Conservation (phyloP, 2,329 filamentous ascomycete species). For the Ascochyta pisi region DNA sequence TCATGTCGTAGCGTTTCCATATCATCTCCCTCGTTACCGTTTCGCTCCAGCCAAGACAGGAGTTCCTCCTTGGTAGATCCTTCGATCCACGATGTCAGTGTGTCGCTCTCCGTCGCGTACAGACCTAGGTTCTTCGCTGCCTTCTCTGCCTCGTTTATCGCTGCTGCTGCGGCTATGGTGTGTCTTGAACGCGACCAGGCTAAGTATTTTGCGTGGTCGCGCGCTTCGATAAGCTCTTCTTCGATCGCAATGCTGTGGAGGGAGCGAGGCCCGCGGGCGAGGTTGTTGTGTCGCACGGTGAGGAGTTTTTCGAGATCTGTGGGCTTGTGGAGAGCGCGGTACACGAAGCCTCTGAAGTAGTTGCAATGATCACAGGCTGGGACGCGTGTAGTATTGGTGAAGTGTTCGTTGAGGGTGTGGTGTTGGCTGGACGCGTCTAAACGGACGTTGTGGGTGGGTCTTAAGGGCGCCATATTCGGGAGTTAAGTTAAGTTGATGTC, state of each 20-base stretch:
- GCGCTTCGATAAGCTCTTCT: neutral
- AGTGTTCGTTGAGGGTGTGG: neutral
- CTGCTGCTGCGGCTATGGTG: neutral
- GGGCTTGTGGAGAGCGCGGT: neutral
- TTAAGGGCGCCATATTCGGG: too few relatives aligned
- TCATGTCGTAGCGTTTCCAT: neutral
- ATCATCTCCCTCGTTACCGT: neutral
- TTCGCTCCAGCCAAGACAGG: neutral
- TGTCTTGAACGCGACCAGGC: neutral
- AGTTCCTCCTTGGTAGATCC: neutral
- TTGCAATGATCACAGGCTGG: neutral
- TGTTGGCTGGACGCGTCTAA: too few relatives aligned
- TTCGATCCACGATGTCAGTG: neutral
- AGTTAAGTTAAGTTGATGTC: too few relatives aligned
- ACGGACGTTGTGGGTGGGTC: too few relatives aligned
- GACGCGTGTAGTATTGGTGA: neutral
- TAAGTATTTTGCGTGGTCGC: neutral
- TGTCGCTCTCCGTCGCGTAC: neutral
- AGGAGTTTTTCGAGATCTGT: neutral
- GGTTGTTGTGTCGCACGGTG: neutral
- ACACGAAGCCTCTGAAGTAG: constrained; percentile 4
- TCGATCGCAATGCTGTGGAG: neutral
- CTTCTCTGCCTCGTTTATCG: neutral
- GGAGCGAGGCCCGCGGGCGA: neutral
- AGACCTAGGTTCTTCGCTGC: neutral